Base-by-base conservation (phyloP, 2,329 filamentous ascomycete species). In the Penicillium thymicola region DNA sequence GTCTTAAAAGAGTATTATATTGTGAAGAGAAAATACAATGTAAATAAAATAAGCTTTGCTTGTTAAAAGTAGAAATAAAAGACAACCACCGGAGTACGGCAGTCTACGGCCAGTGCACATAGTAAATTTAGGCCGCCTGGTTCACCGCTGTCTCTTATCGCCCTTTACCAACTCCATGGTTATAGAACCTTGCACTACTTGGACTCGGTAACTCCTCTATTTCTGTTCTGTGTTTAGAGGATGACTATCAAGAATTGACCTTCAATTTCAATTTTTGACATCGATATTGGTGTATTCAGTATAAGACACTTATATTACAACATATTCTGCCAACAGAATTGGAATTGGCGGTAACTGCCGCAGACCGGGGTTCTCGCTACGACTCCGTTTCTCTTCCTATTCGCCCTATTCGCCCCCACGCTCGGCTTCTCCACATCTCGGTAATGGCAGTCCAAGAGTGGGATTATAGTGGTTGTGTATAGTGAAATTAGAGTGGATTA, bases 401-500 rank as follows among this genome's bases (percentile, higher is more conserved):
- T 51, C 30, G 40, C 49, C 23, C 40, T n/a, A 28, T 18, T 51
- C 23, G 40, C 49, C 49, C 49, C 49, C 49, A 51, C 49, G 49
- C 30, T 51, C 11, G 10, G 14, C 16, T 43, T 44, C 49, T 45
- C 49, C 49, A 32, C 49, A 51, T 9, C 6, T 44, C 23, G 32
- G 38, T n/a, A 25, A 27, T 28, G 37, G 13, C 21, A 34, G 30
- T 7, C 32, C 5, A 13, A 34, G 9, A 13, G 21, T 25, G 44
- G 44, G 21, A 25, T 25, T 28, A 13, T 11, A 43, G 41, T 27
- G 14, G 25, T 28, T 13, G 5, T 14, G n/a, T 18, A 43, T 32
- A 32, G 43, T 34, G 28, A 23, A 5, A 47, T 34, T 47, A 34
- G 16, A 34, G 58, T 46, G 55, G 58, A 60, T 43, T 43, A 43